Conservation (phyloP, 176 grass and related monocot genomes). For the Bromus sterilis region DNA sequence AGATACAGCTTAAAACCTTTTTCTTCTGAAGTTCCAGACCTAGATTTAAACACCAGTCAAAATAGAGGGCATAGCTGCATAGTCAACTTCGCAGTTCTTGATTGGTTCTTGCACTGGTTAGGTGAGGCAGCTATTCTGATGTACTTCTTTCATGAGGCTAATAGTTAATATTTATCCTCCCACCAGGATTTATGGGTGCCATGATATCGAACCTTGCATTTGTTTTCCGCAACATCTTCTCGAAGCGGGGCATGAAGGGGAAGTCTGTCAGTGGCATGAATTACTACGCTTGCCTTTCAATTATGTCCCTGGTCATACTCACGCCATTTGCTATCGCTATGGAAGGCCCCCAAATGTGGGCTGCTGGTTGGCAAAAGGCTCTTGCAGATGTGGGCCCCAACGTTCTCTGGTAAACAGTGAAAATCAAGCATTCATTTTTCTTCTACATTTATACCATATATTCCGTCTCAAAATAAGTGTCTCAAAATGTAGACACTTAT, state of each 20-base stretch:
- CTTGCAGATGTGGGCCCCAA: conserved; percentile 69
- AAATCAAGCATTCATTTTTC: conserved; percentile 1
- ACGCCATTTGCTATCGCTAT: conserved; percentile 88
- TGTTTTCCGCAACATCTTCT: conserved; percentile 94
- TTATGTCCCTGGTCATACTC: conserved; percentile 81
- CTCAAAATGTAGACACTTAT: no score
- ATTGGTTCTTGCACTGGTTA: conserved; percentile 1
- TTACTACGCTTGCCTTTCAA: conserved; percentile 88
- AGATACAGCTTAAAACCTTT: not conserved
- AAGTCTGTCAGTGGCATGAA: conserved; percentile 91
- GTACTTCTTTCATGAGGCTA: conserved; percentile 5
- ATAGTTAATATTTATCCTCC: conserved; percentile 9
- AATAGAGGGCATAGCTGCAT: not conserved
- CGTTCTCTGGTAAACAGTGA: conserved; percentile 60
- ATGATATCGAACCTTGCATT: conserved; percentile 99
- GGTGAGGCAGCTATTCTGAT: not conserved
- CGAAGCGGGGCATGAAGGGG: conserved; percentile 93
- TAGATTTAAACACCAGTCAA: not conserved
- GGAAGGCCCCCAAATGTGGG: conserved; percentile 81
- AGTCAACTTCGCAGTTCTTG: not conserved
- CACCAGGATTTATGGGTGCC: conserved; percentile 88
- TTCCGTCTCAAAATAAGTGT: not conserved
- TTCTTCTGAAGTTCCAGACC: not conserved
- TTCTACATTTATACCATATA: not conserved
- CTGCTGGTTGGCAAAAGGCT: conserved; percentile 82